Base-by-base conservation (phyloP, 306 rosid genomes). In the Cucurbita maxima region DNA sequence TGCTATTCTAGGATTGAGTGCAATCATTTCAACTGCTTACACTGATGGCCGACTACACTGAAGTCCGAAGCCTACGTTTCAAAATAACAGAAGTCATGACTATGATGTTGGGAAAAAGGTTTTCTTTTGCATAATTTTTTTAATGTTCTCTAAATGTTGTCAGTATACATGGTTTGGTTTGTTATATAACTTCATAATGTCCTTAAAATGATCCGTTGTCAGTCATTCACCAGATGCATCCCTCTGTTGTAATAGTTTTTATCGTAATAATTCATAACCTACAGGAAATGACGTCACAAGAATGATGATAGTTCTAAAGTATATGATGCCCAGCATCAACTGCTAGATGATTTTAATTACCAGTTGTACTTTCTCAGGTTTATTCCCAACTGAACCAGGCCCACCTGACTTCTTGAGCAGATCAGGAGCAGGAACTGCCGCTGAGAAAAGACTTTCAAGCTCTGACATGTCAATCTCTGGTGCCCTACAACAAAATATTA, bases 381-480 rank as follows among this genome's bases (percentile, higher is more conserved):
- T 92, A 76, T 86, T 84, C 51, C 80, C 87, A 57, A 62, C 88
- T 55, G 87, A 78, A 78, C 87, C 79, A 15, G 70, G 86, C 54
- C 54, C 71, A 51, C 79, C 75, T 57, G 83, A 78, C 78, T 87
- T 90, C 78, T 82, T 81, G 76, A 76, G 75, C 54, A 54, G 61
- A 72, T 80, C 86, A 58, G 84, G 75, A 76, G 71, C 77, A 59
- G 97, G 92, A 75, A 75, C 86, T 73, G 89, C 84, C 22, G 88
- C 96, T 10, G 96, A 79, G 82, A 92, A 92, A 71, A 92, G 98
- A 82, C 34, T 86, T 89, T 93, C 97, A 71, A 93, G 97, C 87
- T 90, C 98, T 55, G 94, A 88, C 70, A 93, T 88, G 81, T 93
- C 96, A 81, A 93, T 93, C 84, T 90, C 96, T 53, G 97, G 97